Evolutionary conservation across 2,329 filamentous ascomycete genomes (phyloP), one percentile per base, ranked within the genome.

Genomic region (Alternaria sp.): DNA sequence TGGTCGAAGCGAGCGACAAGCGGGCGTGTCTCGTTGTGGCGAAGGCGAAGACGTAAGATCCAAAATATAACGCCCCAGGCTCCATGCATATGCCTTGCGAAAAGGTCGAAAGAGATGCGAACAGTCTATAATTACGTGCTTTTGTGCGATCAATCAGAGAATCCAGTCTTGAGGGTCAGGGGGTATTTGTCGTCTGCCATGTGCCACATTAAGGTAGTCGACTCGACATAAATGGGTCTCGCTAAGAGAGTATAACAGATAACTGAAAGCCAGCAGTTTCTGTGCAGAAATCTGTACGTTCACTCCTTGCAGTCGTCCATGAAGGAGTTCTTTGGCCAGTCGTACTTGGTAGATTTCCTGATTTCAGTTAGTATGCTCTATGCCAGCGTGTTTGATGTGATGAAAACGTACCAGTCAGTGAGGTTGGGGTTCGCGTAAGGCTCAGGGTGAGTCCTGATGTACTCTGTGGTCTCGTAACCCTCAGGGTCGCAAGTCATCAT

Each of bases 401-500:
- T 20, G 5, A 14, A 3, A 6, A 75, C 82, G 70, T 83, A 88
- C 88, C 88, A 91, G 54, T 78, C 77, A 8, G 89, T 91, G 61
- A 87, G 69, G 69, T 92, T 91, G 28, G 82, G 80, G 71, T 91
- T 90, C 55, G 79, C 78, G 69, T 91, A 92, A 3, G 87, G 83
- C 57, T 84, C 81, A 2, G 83, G 81, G 69, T 92, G 89, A 1
- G 83, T 78, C 49, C 80, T 79, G 72, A 92, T 92, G 74, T 92
- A 92, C 2, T 83, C 72, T 0, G 89, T 91, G 0, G 89, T 92
- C 56, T 85, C 84, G 71, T 88, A 91, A 0, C 86, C 88, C 0
- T 82, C 81, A 3, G 89, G 89, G 77, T 92, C 89, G 75, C 89
- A 92, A 16, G 88, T 90, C 51, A 90, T 70, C 39, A 82, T 82